Percentiles rank a stretch among this genome's conserved stretches.
phyloP scores from a whole-genome alignment of 257 asterid genomes.

The Solanum pennellii region DNA sequence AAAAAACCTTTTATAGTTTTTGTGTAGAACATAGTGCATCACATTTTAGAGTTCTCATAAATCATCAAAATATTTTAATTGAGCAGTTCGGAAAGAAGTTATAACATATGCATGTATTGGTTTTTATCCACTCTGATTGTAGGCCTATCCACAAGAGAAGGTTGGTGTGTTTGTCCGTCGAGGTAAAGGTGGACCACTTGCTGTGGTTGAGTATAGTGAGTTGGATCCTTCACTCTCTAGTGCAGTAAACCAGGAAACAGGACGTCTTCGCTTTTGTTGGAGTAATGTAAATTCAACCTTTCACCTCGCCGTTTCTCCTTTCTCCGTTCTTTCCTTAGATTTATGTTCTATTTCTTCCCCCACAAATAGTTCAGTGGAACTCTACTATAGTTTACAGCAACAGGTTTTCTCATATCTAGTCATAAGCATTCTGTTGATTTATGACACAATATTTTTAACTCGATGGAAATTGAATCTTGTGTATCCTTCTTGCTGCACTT shows the following conservation, averaged over 20 bases:
- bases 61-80: neutral
- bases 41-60: neutral
- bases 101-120: neutral
- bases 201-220: slow-evolving; percentile 93
- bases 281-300: slow-evolving; percentile 55
- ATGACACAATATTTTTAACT: neutral
- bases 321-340: neutral
- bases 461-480: neutral
- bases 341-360: neutral
- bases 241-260: slow-evolving; percentile 75
- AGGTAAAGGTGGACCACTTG: slow-evolving; percentile 89
- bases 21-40: neutral
- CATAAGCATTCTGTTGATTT: neutral
- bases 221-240: slow-evolving; percentile 68
- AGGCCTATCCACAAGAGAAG: slow-evolving; percentile 98
- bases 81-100: neutral
- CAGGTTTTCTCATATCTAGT: neutral
- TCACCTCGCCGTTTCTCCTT: neutral
- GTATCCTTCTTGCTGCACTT: neutral
- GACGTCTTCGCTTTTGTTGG: slow-evolving; percentile 96
- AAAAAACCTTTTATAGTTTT: neutral
- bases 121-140: neutral
- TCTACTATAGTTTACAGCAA: neutral
- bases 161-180: slow-evolving; percentile 93
- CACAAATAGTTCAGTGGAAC: neutral